phyloP scores from a whole-genome alignment of 306 rosid genomes.

The Cyamopsis tetragonoloba region DNA sequence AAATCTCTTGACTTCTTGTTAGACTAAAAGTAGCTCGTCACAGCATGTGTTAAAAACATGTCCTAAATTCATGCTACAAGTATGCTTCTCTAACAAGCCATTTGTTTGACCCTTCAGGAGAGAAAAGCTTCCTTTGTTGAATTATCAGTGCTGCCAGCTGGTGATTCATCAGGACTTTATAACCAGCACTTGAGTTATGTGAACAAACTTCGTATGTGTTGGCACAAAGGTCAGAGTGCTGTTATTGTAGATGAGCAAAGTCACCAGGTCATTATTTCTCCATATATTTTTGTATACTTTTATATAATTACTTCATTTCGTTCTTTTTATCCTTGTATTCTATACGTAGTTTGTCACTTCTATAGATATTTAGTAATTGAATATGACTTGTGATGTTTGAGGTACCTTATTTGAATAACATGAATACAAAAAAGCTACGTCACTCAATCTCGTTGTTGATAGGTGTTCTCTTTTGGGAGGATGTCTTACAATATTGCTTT shows the following conservation, averaged over 20 bases:
- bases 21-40: not conserved
- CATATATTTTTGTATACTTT: not conserved
- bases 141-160: slow-evolving; percentile 23
- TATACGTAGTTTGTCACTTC: not conserved
- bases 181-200: slow-evolving; percentile 34
- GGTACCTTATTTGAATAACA: not conserved
- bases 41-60: not conserved
- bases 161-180: slow-evolving; percentile 26
- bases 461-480: not conserved
- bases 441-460: not conserved
- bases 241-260: slow-evolving; percentile 32
- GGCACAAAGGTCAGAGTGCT: slow-evolving; percentile 39
- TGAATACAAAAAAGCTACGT: not conserved
- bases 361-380: slow-evolving; percentile 1
- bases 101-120: slow-evolving; percentile 25
- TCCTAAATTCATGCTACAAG: not conserved
- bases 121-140: slow-evolving; percentile 21
- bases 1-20: not conserved
- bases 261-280: slow-evolving; percentile 31
- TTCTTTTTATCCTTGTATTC: slow-evolving; percentile 2
- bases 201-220: slow-evolving; percentile 38
- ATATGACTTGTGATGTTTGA: not conserved
- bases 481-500: no score
- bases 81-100: not conserved
- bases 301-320: not conserved